phyloP scores from a whole-genome alignment of 2,329 filamentous ascomycete species.

The Sporothrix euskadiensis region DNA sequence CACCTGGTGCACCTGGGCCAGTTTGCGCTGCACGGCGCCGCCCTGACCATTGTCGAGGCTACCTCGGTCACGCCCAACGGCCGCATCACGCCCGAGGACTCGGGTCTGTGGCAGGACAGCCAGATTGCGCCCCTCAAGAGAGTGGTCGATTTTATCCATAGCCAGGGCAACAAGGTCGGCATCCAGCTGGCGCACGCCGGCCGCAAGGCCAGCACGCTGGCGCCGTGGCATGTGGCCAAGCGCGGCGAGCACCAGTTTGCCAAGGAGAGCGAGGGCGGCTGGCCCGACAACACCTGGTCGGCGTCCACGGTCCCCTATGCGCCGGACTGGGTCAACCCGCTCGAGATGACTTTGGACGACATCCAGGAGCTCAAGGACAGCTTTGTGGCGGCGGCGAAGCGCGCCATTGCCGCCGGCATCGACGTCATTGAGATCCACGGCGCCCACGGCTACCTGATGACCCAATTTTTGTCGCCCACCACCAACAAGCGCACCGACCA shows the following conservation, averaged over 20 bases:
- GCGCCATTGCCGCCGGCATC: constrained; percentile 68
- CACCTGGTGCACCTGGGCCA: constrained; percentile 81
- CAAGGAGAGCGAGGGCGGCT: constrained; percentile 53
- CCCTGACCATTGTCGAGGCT: constrained; percentile 74
- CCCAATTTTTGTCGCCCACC: constrained; percentile 63
- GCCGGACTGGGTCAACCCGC: constrained; percentile 60
- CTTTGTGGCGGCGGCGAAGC: constrained; percentile 59
- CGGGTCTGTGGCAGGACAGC: constrained; percentile 79
- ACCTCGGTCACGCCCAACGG: constrained; percentile 74
- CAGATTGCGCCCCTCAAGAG: constrained; percentile 72
- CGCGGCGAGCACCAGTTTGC: constrained; percentile 54
- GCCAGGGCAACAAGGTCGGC: constrained; percentile 72
- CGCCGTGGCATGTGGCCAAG: constrained; percentile 62
- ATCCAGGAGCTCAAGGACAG: constrained; percentile 65
- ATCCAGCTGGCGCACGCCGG: constrained; percentile 84
- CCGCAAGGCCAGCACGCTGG: constrained; percentile 61
- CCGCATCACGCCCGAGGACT: constrained; percentile 78
- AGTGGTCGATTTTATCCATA: constrained; percentile 76
- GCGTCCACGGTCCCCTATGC: constrained; percentile 60
- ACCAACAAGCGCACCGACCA: constrained; percentile 62
- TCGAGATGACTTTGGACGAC: constrained; percentile 66
- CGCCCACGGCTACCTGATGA: constrained; percentile 67
- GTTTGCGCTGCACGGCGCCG: constrained; percentile 73
- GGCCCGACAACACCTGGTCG: constrained; percentile 57
- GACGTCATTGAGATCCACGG: constrained; percentile 72